Conservation (phyloP, 169 alveolate genomes). For the Cryptosporidium bovis region DNA sequence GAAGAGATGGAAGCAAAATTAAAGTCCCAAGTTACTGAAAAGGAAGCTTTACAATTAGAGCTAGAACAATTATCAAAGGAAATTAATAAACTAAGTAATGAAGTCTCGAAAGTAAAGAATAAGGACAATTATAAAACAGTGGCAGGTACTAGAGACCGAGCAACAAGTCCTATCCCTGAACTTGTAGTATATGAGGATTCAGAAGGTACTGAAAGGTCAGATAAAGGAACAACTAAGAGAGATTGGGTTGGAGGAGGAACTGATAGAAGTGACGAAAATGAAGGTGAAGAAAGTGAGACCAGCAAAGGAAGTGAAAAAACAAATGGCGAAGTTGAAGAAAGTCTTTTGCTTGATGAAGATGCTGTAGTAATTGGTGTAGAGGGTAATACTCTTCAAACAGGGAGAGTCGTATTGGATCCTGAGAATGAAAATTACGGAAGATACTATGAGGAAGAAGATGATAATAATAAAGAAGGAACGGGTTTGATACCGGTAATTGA, state of each 20-base stretch:
- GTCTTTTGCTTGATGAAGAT: conserved; percentile 41
- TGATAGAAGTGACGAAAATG: background rate
- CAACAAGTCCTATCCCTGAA: background rate
- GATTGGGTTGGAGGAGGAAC: conserved; percentile 3
- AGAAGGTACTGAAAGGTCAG: background rate
- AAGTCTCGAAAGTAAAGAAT: background rate
- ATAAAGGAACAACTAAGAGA: background rate
- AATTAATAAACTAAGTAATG: conserved; percentile 5
- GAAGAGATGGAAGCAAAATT: conserved; percentile 13
- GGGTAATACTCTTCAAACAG: background rate
- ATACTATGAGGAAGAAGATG: background rate
- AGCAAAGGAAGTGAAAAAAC: background rate
- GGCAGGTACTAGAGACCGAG: background rate
- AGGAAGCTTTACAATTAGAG: conserved; percentile 44
- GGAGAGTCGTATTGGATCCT: conserved; percentile 65
- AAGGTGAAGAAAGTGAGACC: background rate
- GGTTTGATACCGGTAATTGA: conserved; percentile 45
- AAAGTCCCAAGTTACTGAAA: conserved; percentile 37
- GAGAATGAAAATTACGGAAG: conserved; percentile 33
- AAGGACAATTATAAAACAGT: background rate
- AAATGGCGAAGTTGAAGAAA: conserved; percentile 10
- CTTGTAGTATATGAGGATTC: background rate
- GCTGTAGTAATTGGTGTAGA: conserved; percentile 44
- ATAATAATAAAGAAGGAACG: background rate
- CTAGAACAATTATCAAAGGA: conserved; percentile 38